These are phyloP conservation scores for Leccinum imitatum DNA, from an alignment of 768 basidiomycete genomes.

Conservation along the genomic window DNA sequence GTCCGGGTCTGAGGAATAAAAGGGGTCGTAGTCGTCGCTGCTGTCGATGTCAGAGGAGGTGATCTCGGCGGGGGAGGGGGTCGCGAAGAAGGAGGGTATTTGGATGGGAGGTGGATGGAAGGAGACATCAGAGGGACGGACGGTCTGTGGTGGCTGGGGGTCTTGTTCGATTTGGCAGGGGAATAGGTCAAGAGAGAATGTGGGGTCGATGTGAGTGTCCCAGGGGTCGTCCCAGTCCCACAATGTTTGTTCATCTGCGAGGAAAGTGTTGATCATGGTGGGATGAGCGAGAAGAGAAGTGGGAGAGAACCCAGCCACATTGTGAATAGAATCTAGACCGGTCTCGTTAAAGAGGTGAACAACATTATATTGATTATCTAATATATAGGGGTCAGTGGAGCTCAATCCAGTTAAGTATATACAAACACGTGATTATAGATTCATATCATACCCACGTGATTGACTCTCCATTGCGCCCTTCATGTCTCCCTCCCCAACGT, in stretches of 20 bases:
- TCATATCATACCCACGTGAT: constrained; percentile 9
- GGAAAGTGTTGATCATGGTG: constrained; percentile 18
- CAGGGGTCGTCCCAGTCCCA: constrained; percentile 12
- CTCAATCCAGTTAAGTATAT: neutral
- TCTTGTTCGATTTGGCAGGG: neutral
- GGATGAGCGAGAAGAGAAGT: neutral
- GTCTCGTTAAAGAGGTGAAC: neutral
- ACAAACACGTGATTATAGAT: neutral
- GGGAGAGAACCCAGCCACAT: constrained; percentile 15
- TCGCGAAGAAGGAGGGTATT: constrained; percentile 3
- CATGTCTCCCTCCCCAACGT: neutral
- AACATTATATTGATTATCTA: neutral
- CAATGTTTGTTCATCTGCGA: constrained; percentile 6
- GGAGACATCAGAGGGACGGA: constrained; percentile 25
- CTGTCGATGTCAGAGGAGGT: constrained; percentile 19
- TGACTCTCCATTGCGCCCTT: constrained; percentile 3
- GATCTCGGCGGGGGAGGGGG: neutral
- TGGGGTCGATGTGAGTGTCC: constrained; percentile 2
- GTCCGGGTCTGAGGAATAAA: constrained; percentile 27
- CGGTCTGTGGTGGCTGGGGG: constrained; percentile 17
- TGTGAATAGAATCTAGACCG: constrained; percentile 2
- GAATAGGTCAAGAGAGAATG: neutral
- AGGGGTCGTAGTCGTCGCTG: constrained; percentile 18
- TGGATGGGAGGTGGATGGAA: neutral
- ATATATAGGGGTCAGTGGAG: neutral